These are phyloP conservation scores for Thuja plicata DNA, from an alignment of 83 land plant species.

Conservation along the genomic window DNA sequence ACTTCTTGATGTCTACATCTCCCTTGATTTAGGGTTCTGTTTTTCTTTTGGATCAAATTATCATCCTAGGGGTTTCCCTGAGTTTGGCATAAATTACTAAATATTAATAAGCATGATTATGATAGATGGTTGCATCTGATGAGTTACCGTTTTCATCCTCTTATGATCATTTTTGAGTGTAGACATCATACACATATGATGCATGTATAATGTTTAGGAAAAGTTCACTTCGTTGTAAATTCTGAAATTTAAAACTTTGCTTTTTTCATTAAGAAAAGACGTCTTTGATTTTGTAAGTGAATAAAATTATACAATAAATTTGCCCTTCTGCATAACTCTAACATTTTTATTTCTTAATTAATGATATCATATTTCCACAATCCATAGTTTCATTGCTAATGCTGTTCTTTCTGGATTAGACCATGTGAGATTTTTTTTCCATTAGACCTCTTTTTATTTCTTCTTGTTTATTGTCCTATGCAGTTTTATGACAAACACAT, in stretches of 20 bases:
- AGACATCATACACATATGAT: not conserved
- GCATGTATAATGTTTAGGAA: not conserved
- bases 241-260: not conserved
- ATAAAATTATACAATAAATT: not conserved
- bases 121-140: not conserved
- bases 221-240: not conserved
- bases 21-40: not conserved
- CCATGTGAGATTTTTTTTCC: too few species aligned
- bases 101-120: not conserved
- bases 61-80: not conserved
- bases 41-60: not conserved
- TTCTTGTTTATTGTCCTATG: not conserved
- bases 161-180: not conserved
- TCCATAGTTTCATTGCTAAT: too few species aligned
- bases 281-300: not conserved
- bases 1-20: not conserved
- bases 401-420: too few species aligned
- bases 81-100: not conserved
- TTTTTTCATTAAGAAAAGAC: not conserved
- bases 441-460: not conserved
- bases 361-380: too few species aligned
- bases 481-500: not conserved
- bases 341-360: not conserved
- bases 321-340: not conserved
- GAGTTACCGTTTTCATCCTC: not conserved